Conservation (phyloP, 805 yeast species). For the Debaryomyces tyrocola region DNA sequence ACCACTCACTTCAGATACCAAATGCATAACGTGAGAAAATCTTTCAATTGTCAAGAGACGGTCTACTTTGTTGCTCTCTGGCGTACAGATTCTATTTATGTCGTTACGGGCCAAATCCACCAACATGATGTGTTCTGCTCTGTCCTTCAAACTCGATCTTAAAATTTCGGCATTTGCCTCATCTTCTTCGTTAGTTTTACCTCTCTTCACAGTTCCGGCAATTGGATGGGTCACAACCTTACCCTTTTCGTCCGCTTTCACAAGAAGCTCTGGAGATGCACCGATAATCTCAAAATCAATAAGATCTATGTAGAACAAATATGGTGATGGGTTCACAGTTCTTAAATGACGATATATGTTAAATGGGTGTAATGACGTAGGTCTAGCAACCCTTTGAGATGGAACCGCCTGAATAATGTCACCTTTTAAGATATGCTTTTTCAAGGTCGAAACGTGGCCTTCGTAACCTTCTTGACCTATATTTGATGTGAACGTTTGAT, state of each 20-base stretch:
- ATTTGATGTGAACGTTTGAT: constrained; percentile 78
- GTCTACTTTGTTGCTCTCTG: constrained; percentile 81
- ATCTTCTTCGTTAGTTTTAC: constrained; percentile 88
- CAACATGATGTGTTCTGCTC: constrained; percentile 98
- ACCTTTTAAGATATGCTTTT: constrained; percentile 81
- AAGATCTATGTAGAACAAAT: constrained; percentile 90
- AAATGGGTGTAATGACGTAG: constrained; percentile 94
- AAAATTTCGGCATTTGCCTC: constrained; percentile 75
- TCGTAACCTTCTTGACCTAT: constrained; percentile 95
- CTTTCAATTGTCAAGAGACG: constrained; percentile 86
- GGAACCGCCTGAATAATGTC: constrained; percentile 98
- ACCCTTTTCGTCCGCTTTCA: constrained; percentile 70
- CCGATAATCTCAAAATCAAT: constrained; percentile 93
- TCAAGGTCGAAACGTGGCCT: constrained; percentile 69
- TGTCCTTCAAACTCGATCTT: constrained; percentile 77
- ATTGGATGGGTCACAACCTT: constrained; percentile 93
- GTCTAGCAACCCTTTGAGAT: constrained; percentile 93
- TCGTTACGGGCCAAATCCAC: constrained; percentile 98
- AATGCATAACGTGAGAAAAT: constrained; percentile 95
- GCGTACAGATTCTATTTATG: constrained; percentile 91
- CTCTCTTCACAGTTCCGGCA: constrained; percentile 94
- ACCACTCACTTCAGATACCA: constrained; percentile 94
- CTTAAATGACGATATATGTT: constrained; percentile 92
- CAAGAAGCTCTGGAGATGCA: constrained; percentile 94
- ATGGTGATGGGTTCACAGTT: constrained; percentile 97